Conservation (phyloP, 805 yeast genomes). For the Cyberlindnera mrakii region DNA sequence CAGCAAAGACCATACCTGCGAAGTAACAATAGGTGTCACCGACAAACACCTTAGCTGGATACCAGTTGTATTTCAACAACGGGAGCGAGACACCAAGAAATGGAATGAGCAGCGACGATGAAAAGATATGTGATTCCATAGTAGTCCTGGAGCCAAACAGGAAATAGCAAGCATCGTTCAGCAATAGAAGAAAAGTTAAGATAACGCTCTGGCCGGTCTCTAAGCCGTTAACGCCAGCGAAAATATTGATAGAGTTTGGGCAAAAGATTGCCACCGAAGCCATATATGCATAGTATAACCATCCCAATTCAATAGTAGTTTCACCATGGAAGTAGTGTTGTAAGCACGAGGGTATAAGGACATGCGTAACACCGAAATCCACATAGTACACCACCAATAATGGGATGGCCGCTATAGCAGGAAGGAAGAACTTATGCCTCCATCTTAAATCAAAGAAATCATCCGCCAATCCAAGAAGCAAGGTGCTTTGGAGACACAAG, state of each 20-base stretch:
- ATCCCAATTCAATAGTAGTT: conserved; percentile 62
- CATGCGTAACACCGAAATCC: conserved; percentile 88
- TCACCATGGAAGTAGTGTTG: conserved; percentile 34
- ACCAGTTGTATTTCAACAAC: conserved; percentile 75
- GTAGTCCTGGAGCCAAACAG: conserved; percentile 33
- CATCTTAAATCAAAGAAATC: conserved; percentile 94
- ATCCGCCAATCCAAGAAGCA: conserved; percentile 84
- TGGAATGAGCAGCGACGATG: conserved; percentile 76
- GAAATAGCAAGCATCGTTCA: conserved; percentile 74
- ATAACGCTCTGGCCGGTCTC: conserved; percentile 94
- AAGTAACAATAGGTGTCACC: conserved; percentile 98
- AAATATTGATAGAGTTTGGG: conserved; percentile 91
- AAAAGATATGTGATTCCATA: conserved; percentile 74
- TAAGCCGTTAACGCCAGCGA: conserved; percentile 94
- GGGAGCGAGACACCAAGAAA: conserved; percentile 81
- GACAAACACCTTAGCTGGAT: conserved; percentile 88
- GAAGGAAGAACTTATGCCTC: conserved; percentile 95
- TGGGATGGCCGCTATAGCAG: conserved; percentile 92
- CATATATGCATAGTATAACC: conserved; percentile 83
- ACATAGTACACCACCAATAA: conserved; percentile 85
- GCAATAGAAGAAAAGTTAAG: conserved; percentile 59
- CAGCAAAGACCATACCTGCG: conserved; percentile 98
- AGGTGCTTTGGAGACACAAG: conserved; percentile 75
- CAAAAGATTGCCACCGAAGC: conserved; percentile 86
- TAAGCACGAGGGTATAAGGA: conserved; percentile 67